These are phyloP conservation scores for Calonectria pteridis DNA, from an alignment of 2,329 filamentous ascomycete species.

Conservation along the genomic window DNA sequence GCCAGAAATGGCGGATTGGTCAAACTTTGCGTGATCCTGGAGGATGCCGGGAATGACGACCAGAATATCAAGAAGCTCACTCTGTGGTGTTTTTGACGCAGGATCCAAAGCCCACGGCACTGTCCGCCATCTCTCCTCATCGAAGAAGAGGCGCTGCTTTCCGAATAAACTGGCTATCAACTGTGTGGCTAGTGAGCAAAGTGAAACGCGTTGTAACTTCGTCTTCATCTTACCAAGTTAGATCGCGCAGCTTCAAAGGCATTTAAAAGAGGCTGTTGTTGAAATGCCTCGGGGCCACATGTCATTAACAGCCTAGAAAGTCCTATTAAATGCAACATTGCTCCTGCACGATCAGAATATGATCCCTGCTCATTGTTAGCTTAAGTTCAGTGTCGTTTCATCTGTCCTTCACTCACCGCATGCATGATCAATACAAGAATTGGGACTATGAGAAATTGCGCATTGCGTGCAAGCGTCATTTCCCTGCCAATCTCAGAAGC, in stretches of 20 bases:
- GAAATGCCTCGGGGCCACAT: slow-evolving; percentile 28
- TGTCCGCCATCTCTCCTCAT: slow-evolving; percentile 25
- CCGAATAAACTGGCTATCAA: slow-evolving; percentile 25
- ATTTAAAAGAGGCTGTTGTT: slow-evolving; percentile 26
- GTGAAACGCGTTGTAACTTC: background rate
- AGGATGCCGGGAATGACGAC: slow-evolving; percentile 22
- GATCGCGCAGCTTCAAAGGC: slow-evolving; percentile 30
- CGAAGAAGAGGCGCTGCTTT: slow-evolving; percentile 28
- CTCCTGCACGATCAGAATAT: slow-evolving; percentile 16
- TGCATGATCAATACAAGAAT: slow-evolving; percentile 30
- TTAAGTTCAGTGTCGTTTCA: background rate
- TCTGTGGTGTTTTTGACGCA: slow-evolving; percentile 22
- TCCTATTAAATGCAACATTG: slow-evolving; percentile 25
- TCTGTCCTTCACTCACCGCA: background rate
- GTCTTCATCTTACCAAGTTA: slow-evolving; percentile 21
- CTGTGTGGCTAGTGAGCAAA: background rate
- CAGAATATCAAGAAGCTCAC: slow-evolving; percentile 27
- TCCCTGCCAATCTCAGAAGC: slow-evolving; percentile 16
- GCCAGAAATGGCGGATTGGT: background rate
- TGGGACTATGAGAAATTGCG: slow-evolving; percentile 15
- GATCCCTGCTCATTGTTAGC: slow-evolving; percentile 11
- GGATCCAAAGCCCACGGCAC: slow-evolving; percentile 28
- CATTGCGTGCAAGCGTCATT: background rate
- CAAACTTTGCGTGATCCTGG: slow-evolving; percentile 18
- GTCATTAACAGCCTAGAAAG: slow-evolving; percentile 21